Evolutionary conservation across 139 green algal species (phyloP).

Genomic region (Coelastrella sp.): DNA sequence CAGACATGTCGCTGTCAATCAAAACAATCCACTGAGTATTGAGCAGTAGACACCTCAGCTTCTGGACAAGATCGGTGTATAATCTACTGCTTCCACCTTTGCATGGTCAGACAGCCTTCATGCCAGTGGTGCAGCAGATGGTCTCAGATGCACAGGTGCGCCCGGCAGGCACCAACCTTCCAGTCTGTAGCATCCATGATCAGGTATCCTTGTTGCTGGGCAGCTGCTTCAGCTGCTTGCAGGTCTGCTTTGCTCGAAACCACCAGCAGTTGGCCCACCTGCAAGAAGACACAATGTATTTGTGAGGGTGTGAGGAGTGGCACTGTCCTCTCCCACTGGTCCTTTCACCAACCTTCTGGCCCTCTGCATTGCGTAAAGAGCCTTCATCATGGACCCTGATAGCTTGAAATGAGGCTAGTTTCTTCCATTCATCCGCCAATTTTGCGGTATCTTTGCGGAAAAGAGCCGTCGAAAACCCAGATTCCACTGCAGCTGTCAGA

Average conservation of each 20-base stretch:
- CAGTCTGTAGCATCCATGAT: slow-evolving; percentile 72
- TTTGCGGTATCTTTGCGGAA: neutral
- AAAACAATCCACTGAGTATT: too few species aligned
- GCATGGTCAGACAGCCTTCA: too few species aligned
- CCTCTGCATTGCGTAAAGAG: neutral
- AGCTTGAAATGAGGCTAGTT: slow-evolving; percentile 46
- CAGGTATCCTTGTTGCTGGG: slow-evolving; percentile 13
- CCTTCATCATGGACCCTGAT: slow-evolving; percentile 14
- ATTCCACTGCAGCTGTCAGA: slow-evolving; percentile 55
- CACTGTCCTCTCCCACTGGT: too few species aligned
- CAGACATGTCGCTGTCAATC: too few species aligned
- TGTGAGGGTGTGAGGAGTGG: too few species aligned
- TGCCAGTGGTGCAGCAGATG: too few species aligned
- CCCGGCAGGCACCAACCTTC: slow-evolving; percentile 46
- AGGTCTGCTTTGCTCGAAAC: slow-evolving; percentile 38
- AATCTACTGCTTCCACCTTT: too few species aligned
- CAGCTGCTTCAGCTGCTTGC: neutral
- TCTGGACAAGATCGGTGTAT: too few species aligned
- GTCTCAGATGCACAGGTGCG: neutral
- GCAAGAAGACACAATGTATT: neutral
- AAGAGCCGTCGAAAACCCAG: slow-evolving; percentile 31
- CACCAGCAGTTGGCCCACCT: slow-evolving; percentile 34
- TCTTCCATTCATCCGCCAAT: slow-evolving; percentile 34
- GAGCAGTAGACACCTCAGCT: too few species aligned
- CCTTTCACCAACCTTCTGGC: slow-evolving; percentile 54